Percentiles rank a stretch among this genome's conserved stretches.
Conservation (phyloP, 805 yeast genomes). For the Dipodascus geniculatus region DNA sequence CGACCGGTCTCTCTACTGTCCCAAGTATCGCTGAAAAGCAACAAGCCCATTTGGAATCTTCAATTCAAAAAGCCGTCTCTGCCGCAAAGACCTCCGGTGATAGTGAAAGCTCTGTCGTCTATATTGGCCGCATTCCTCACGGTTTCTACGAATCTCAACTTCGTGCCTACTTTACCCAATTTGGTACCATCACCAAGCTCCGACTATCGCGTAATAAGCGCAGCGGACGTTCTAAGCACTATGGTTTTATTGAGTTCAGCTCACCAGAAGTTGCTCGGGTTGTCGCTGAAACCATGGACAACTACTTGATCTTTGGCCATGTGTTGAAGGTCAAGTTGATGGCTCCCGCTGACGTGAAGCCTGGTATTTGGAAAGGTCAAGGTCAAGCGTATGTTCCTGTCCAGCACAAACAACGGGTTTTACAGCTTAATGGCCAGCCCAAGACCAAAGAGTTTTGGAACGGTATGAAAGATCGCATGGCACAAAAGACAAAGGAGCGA, state of each 20-base stretch:
- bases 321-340: constrained; percentile 60
- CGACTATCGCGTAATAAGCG: constrained; percentile 80
- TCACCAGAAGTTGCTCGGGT: constrained; percentile 65
- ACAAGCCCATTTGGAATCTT: constrained; percentile 11
- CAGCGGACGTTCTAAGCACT: constrained; percentile 85
- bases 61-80: constrained; percentile 14
- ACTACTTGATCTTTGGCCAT: constrained; percentile 81
- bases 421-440: constrained; percentile 48
- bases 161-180: constrained; percentile 75
- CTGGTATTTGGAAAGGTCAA: constrained; percentile 47
- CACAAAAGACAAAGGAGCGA: constrained; percentile 32
- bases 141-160: constrained; percentile 73
- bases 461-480: constrained; percentile 36
- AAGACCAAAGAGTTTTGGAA: constrained; percentile 39
- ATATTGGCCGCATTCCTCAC: constrained; percentile 85
- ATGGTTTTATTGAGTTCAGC: constrained; percentile 79
- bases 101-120: constrained; percentile 38
- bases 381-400: constrained; percentile 47
- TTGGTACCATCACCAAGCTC: constrained; percentile 72
- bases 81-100: constrained; percentile 8
- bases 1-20: constrained; percentile 5
- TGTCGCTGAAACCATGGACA: constrained; percentile 94
- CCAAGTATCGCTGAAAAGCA: constrained; percentile 6
- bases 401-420: constrained; percentile 41
- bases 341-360: constrained; percentile 30